phyloP scores from a whole-genome alignment of 495 filamentous ascomycete genomes.

The Penicillium longicatenatum region DNA sequence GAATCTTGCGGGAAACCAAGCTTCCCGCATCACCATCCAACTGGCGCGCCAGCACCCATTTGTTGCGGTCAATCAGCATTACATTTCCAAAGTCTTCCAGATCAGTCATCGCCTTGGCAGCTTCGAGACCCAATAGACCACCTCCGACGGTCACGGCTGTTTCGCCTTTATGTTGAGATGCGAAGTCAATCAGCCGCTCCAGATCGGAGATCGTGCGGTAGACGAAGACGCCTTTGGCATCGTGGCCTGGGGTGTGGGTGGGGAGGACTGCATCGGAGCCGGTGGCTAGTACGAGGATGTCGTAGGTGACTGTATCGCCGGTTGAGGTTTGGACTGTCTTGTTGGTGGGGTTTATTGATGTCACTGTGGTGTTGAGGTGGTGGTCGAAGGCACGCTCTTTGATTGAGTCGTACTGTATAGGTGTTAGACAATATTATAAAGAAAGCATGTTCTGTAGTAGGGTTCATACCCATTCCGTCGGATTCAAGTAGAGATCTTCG shows the following conservation, averaged over 20 bases:
- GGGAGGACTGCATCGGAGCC: conserved; percentile 90
- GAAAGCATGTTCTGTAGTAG: background rate
- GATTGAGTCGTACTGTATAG: conserved; percentile 53
- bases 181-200: conserved; percentile 76
- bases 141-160: conserved; percentile 86
- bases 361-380: conserved; percentile 81
- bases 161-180: conserved; percentile 63
- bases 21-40: conserved; percentile 82
- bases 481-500: conserved; percentile 89
- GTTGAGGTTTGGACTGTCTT: conserved; percentile 73
- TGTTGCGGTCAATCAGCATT: conserved; percentile 83
- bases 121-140: conserved; percentile 86
- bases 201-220: conserved; percentile 90
- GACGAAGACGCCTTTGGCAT: conserved; percentile 90
- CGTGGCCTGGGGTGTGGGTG: conserved; percentile 75
- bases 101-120: conserved; percentile 95
- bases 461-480: conserved; percentile 75
- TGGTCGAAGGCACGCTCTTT: conserved; percentile 72
- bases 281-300: conserved; percentile 87
- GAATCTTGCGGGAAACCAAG: conserved; percentile 84
- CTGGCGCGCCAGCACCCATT: conserved; percentile 87
- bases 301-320: conserved; percentile 74
- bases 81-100: conserved; percentile 76
- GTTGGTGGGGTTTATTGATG: conserved; percentile 61
- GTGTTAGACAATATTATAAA: background rate